These are phyloP conservation scores for Boletus coccyginus DNA, from an alignment of 768 basidiomycete species.

Conservation along the genomic window DNA sequence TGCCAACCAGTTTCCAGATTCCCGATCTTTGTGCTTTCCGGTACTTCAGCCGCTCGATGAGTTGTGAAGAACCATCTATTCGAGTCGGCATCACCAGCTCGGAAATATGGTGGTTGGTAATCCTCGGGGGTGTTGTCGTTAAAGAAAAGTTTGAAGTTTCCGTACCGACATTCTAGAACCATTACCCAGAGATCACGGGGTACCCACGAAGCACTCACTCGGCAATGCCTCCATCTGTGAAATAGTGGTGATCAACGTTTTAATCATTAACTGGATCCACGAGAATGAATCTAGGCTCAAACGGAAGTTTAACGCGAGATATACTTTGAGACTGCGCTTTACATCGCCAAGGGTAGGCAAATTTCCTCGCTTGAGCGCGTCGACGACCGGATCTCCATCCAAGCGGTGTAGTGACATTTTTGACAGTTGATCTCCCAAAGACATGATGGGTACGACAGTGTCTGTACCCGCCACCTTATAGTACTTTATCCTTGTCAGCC, in stretches of 20 bases:
- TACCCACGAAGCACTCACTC: constrained; percentile 42
- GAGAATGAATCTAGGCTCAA: neutral
- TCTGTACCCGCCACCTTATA: constrained; percentile 61
- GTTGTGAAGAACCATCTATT: constrained; percentile 84
- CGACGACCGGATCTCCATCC: constrained; percentile 54
- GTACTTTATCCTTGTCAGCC: constrained; percentile 48
- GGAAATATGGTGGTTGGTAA: constrained; percentile 83
- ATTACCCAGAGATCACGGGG: neutral
- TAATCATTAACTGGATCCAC: constrained; percentile 58
- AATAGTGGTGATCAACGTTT: constrained; percentile 74
- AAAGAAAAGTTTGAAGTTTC: constrained; percentile 88
- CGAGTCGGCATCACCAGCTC: constrained; percentile 63
- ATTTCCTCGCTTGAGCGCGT: constrained; percentile 57
- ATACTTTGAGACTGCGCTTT: constrained; percentile 76
- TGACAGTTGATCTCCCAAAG: constrained; percentile 57
- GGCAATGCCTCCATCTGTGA: constrained; percentile 79
- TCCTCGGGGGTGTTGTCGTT: constrained; percentile 74
- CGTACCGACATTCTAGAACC: constrained; percentile 66
- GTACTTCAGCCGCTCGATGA: constrained; percentile 66
- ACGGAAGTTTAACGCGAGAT: neutral
- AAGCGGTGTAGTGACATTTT: constrained; percentile 45
- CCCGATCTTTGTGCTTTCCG: constrained; percentile 71
- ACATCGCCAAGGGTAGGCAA: constrained; percentile 77
- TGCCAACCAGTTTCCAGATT: constrained; percentile 71
- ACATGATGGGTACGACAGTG: constrained; percentile 66